A percentile compares a stretch with the other conserved stretches of the same genome.
Evolutionary conservation across 2,329 filamentous ascomycete genomes (phyloP).

Genomic region (Biscogniauxia marginata): DNA sequence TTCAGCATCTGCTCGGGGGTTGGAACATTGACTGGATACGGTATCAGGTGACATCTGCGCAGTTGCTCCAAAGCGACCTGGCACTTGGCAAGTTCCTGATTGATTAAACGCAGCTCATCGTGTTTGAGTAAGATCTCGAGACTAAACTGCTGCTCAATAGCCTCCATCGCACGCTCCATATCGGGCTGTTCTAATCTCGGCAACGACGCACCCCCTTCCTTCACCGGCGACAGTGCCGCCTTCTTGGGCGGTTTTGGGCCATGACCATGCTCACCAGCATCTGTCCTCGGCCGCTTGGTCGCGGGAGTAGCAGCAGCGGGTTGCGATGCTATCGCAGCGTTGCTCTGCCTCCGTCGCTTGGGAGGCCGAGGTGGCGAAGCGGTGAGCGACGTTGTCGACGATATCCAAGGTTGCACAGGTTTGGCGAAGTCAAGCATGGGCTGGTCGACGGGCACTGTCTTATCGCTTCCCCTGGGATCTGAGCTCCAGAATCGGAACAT

Average conservation of each 20-base stretch:
- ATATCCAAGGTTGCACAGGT: conserved; percentile 34
- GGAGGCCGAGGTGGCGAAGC: conserved; percentile 27
- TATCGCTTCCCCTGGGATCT: conserved; percentile 57
- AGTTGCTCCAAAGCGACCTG: conserved; percentile 92
- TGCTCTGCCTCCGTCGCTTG: conserved; percentile 33
- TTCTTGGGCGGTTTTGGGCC: conserved; percentile 32
- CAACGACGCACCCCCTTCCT: conserved; percentile 11
- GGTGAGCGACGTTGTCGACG: conserved; percentile 25
- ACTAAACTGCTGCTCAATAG: conserved; percentile 83
- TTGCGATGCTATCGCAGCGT: conserved; percentile 33
- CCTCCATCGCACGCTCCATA: conserved; percentile 61
- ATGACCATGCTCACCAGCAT: conserved; percentile 28
- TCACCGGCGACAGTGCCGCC: conserved; percentile 23
- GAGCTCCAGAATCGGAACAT: conserved; percentile 64
- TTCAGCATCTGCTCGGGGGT: conserved; percentile 66
- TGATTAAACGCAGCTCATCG: conserved; percentile 87
- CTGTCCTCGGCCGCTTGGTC: conserved; percentile 44
- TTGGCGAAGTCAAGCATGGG: conserved; percentile 39
- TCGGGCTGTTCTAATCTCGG: conserved; percentile 23
- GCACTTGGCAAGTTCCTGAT: conserved; percentile 94
- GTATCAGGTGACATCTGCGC: conserved; percentile 86
- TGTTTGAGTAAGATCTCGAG: conserved; percentile 93
- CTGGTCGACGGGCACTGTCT: conserved; percentile 43
- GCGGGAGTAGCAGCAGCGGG: conserved; percentile 26
- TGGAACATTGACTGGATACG: conserved; percentile 73